These are phyloP conservation scores for Vitis rupestris DNA, from an alignment of 164 flowering plant genomes.

Conservation along the genomic window DNA sequence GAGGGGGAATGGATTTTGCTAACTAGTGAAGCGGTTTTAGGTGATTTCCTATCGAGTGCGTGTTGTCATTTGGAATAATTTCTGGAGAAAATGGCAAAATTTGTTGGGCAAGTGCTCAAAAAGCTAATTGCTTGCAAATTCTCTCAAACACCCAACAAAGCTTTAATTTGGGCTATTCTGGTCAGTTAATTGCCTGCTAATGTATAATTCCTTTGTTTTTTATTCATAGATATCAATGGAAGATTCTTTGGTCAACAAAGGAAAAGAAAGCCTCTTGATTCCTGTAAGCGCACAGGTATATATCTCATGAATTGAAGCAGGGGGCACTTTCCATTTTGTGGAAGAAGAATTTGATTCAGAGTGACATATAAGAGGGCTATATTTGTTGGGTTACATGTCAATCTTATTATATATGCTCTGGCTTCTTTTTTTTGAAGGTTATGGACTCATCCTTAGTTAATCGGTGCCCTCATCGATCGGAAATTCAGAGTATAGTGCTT, in stretches of 20 bases:
- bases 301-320: conserved; percentile 1
- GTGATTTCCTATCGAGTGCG: no score
- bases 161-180: no score
- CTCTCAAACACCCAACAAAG: no score
- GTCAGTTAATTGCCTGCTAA: no score
- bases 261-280: conserved; percentile 78
- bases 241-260: conserved; percentile 42
- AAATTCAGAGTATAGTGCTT: conserved; percentile 75
- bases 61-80: no score
- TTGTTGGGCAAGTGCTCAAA: no score
- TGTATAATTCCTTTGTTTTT: not conserved
- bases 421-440: conserved; percentile 39
- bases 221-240: conserved; percentile 54
- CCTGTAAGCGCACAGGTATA: conserved; percentile 57
- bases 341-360: not conserved
- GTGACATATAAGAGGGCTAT: no score
- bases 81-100: no score
- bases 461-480: conserved; percentile 86
- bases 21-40: no score
- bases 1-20: no score
- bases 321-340: not conserved
- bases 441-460: conserved; percentile 40
- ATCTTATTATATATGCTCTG: not conserved
- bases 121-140: no score
- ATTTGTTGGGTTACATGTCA: not conserved